phyloP scores from a whole-genome alignment of 148 eudicot genomes.

The Fagopyrum homotropicum region DNA sequence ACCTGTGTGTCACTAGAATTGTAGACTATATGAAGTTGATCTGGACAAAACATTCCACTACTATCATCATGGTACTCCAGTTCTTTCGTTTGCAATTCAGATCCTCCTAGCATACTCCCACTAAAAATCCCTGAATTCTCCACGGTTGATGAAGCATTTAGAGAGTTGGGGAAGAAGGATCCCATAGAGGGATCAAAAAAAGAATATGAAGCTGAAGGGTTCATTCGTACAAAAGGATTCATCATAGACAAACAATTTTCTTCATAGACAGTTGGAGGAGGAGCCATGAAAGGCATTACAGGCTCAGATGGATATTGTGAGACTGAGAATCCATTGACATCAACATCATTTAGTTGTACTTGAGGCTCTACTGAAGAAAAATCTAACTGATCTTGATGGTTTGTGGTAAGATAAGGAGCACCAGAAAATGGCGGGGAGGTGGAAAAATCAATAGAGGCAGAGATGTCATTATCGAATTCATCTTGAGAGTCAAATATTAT shows the following conservation, averaged over 20 bases:
- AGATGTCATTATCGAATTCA: slow-evolving; percentile 45
- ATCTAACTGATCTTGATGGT: slow-evolving; percentile 24
- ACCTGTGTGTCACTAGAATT: slow-evolving; percentile 55
- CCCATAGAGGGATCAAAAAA: slow-evolving; percentile 40
- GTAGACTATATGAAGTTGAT: slow-evolving; percentile 33
- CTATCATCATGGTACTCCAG: slow-evolving; percentile 62
- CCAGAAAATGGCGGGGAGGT: slow-evolving; percentile 23
- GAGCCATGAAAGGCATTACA: slow-evolving; percentile 34
- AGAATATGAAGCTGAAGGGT: slow-evolving; percentile 20
- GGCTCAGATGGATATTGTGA: slow-evolving; percentile 17
- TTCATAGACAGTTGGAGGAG: slow-evolving; percentile 36
- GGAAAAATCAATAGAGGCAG: slow-evolving; percentile 54
- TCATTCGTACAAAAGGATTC: slow-evolving; percentile 39
- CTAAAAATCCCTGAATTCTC: slow-evolving; percentile 40
- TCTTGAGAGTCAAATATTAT: slow-evolving; percentile 54
- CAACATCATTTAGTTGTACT: slow-evolving; percentile 17
- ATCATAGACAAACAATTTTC: slow-evolving; percentile 51
- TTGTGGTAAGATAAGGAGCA: slow-evolving; percentile 16
- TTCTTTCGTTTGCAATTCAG: slow-evolving; percentile 46
- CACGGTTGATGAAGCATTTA: slow-evolving; percentile 22
- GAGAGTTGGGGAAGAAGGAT: slow-evolving; percentile 25
- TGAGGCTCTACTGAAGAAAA: slow-evolving; percentile 32
- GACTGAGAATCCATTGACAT: slow-evolving; percentile 14
- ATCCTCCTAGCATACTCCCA: slow-evolving; percentile 28
- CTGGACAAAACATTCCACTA: slow-evolving; percentile 44